These are phyloP conservation scores for Domatiomyces globalis DNA, from an alignment of 2,329 filamentous ascomycete genomes.

Conservation along the genomic window DNA sequence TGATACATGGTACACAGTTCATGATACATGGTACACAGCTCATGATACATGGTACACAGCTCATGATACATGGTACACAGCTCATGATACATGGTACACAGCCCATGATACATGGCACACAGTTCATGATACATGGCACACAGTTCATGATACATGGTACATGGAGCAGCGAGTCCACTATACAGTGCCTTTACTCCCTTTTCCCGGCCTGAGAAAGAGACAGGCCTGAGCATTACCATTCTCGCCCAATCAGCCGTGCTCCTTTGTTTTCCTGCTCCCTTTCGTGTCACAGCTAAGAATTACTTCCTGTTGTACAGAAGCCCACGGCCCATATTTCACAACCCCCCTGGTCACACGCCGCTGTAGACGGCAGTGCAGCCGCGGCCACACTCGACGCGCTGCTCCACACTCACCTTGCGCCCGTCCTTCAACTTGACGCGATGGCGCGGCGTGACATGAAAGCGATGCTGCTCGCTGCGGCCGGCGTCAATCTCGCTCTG, in stretches of 20 bases:
- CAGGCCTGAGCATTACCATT: no score
- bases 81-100: neutral
- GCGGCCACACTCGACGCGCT: slow-evolving; percentile 75
- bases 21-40: no score
- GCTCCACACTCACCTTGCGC: slow-evolving; percentile 62
- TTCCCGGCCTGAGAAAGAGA: no score
- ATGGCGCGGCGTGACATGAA: slow-evolving; percentile 66
- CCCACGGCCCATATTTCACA: no score
- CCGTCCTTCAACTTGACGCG: slow-evolving; percentile 52
- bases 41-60: neutral
- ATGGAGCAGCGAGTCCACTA: neutral
- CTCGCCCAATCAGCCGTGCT: no score
- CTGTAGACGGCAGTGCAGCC: slow-evolving; percentile 76
- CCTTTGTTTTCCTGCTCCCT: no score
- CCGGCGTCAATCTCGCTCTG: slow-evolving; percentile 47
- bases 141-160: neutral
- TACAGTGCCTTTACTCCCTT: no score
- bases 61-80: neutral
- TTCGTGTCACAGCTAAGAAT: no score
- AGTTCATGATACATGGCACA: no score
- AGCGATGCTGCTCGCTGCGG: slow-evolving; percentile 54
- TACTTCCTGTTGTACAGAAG: neutral
- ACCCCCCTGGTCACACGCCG: slow-evolving; percentile 32
- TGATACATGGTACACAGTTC: no score
- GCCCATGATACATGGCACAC: no score